These are phyloP conservation scores for Lophium mytilinum DNA, from an alignment of 495 filamentous ascomycete genomes.

Conservation along the genomic window DNA sequence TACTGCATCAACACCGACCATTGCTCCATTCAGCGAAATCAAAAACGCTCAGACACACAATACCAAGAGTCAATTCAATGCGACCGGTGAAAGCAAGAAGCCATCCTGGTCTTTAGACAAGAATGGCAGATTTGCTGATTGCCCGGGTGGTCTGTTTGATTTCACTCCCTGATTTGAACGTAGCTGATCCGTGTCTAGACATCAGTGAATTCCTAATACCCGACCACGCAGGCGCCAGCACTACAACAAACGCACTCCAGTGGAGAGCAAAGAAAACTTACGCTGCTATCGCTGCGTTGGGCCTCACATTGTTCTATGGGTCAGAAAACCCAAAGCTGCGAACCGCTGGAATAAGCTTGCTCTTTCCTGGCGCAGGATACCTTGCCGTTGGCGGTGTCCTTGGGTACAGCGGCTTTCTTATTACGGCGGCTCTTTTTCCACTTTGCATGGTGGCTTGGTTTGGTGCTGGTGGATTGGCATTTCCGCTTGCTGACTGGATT, in stretches of 20 bases:
- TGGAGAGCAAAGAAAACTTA: neutral
- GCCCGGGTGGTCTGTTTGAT: too few species aligned
- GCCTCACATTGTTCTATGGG: constrained; percentile 11
- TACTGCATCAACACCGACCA: too few species aligned
- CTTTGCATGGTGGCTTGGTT: constrained; percentile 12
- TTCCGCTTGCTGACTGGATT: constrained; percentile 6
- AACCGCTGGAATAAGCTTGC: constrained; percentile 3
- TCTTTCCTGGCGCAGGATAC: constrained; percentile 16
- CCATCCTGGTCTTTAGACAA: too few species aligned
- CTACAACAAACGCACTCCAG: neutral
- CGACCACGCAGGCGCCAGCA: neutral
- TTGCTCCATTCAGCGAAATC: too few species aligned
- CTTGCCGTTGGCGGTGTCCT: constrained; percentile 7
- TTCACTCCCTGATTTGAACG: too few species aligned
- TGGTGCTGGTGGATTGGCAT: constrained; percentile 7
- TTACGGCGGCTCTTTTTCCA: constrained; percentile 1
- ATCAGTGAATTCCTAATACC: neutral
- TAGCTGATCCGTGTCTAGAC: neutral
- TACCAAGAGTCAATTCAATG: too few species aligned
- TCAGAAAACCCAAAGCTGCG: constrained; percentile 1
- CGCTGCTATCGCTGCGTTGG: neutral
- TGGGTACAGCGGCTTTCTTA: neutral
- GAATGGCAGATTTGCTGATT: too few species aligned
- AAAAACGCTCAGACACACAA: too few species aligned
- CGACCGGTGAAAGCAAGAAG: too few species aligned